Conservation (phyloP, 1,139 yeast genomes). For the Hanseniaspora uvarum region DNA sequence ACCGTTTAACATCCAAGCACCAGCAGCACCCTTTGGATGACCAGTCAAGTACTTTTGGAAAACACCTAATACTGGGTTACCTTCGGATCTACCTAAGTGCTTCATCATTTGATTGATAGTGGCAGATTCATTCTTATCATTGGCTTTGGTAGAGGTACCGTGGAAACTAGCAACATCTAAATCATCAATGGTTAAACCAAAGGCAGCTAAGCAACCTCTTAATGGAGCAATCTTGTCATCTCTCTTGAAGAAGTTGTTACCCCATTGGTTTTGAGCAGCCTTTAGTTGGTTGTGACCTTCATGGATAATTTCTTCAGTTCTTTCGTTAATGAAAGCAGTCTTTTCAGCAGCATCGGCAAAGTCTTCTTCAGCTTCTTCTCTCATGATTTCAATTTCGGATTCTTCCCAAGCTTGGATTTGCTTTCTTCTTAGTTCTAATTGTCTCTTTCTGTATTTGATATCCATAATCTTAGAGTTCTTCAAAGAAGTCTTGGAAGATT, state of each 20-base stretch:
- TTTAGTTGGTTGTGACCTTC: conserved; percentile 78
- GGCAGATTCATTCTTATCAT: conserved; percentile 93
- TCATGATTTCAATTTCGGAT: conserved; percentile 60
- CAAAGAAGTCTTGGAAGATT: conserved; percentile 46
- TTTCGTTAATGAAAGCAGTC: conserved; percentile 55
- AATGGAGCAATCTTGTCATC: conserved; percentile 94
- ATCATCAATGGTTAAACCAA: conserved; percentile 86
- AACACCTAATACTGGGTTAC: conserved; percentile 95
- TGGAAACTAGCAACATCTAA: conserved; percentile 98
- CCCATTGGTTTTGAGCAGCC: conserved; percentile 89
- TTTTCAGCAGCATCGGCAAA: conserved; percentile 40
- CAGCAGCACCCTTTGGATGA: conserved; percentile 99
- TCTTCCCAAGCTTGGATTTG: conserved; percentile 84
- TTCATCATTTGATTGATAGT: conserved; percentile 85
- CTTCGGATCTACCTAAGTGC: conserved; percentile 93
- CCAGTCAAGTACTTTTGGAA: conserved; percentile 98
- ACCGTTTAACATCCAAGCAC: conserved; percentile 99
- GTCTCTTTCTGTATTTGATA: conserved; percentile 89
- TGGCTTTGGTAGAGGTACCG: conserved; percentile 96
- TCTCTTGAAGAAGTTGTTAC: conserved; percentile 82
- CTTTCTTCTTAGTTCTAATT: conserved; percentile 63
- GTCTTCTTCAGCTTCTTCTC: conserved; percentile 51
- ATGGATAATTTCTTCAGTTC: conserved; percentile 76
- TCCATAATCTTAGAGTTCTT: conserved; percentile 76
- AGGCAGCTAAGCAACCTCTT: conserved; percentile 93